Conservation (phyloP, 306 rosid species). For the Astragalus membranaceus region DNA sequence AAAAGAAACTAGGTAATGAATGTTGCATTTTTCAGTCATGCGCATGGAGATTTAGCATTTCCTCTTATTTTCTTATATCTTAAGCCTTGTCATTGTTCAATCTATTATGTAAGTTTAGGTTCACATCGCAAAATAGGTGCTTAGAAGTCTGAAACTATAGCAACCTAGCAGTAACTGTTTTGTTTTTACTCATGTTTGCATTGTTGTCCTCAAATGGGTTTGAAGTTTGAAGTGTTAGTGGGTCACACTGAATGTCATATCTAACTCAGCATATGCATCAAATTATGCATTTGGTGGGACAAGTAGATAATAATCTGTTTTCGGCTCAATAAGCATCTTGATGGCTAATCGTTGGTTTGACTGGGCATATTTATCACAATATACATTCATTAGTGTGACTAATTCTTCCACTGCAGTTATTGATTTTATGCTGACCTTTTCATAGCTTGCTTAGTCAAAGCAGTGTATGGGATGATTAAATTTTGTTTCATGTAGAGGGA, state of each 20-base stretch:
- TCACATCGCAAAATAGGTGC: conserved; percentile 6
- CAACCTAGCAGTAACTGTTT: neutral
- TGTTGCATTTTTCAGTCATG: neutral
- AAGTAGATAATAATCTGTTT: conserved; percentile 12
- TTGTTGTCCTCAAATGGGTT: conserved; percentile 9
- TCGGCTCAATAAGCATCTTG: neutral
- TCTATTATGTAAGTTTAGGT: neutral
- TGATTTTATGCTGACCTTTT: conserved; percentile 5
- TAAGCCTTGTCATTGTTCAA: neutral
- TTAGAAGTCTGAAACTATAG: neutral
- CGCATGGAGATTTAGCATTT: neutral
- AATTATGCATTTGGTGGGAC: neutral
- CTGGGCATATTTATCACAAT: neutral
- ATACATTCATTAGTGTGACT: neutral
- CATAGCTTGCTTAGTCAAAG: conserved; percentile 13
- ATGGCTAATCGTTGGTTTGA: conserved; percentile 11
- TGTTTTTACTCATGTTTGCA: neutral
- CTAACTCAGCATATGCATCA: neutral
- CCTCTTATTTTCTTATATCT: conserved; percentile 1
- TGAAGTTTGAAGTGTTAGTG: neutral
- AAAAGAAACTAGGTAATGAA: neutral
- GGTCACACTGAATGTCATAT: neutral
- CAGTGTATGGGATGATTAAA: conserved; percentile 19
- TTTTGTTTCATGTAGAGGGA: conserved; percentile 61
- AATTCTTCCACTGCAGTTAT: neutral